These are phyloP conservation scores for Starmerella potacharoeniae DNA, from an alignment of 805 yeast genomes.

Conservation along the genomic window DNA sequence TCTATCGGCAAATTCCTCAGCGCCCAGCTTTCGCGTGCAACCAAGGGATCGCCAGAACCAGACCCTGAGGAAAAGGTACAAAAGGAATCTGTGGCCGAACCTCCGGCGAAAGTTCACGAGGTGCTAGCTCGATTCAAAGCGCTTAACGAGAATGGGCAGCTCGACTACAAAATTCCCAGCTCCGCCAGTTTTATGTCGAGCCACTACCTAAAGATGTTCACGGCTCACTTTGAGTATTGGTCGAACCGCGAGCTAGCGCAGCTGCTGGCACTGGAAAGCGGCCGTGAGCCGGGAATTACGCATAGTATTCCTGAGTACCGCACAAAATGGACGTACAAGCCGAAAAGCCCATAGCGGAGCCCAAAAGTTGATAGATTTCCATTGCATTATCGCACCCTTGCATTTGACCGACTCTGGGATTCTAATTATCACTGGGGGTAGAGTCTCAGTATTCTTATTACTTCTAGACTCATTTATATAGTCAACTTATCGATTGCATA, in stretches of 20 bases:
- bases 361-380: neutral
- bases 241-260: slow-evolving; percentile 79
- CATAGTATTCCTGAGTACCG: slow-evolving; percentile 21
- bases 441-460: no score
- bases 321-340: slow-evolving; percentile 12
- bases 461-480: no score
- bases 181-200: slow-evolving; percentile 55
- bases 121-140: slow-evolving; percentile 16
- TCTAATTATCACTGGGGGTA: no score
- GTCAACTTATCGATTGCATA: no score
- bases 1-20: neutral
- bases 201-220: slow-evolving; percentile 67
- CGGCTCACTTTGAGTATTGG: slow-evolving; percentile 84
- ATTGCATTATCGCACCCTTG: no score
- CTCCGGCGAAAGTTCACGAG: neutral
- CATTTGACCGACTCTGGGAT: no score
- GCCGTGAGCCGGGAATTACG: slow-evolving; percentile 25
- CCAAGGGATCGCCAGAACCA: neutral
- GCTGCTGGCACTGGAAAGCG: slow-evolving; percentile 31
- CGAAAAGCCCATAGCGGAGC: neutral
- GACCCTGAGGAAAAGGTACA: neutral
- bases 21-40: neutral
- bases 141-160: slow-evolving; percentile 66
- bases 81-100: neutral
- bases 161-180: slow-evolving; percentile 58